Evolutionary conservation across 164 flowering plant genomes (phyloP), one percentile per base, ranked within the genome.

Genomic region (Brasenia schreberi): DNA sequence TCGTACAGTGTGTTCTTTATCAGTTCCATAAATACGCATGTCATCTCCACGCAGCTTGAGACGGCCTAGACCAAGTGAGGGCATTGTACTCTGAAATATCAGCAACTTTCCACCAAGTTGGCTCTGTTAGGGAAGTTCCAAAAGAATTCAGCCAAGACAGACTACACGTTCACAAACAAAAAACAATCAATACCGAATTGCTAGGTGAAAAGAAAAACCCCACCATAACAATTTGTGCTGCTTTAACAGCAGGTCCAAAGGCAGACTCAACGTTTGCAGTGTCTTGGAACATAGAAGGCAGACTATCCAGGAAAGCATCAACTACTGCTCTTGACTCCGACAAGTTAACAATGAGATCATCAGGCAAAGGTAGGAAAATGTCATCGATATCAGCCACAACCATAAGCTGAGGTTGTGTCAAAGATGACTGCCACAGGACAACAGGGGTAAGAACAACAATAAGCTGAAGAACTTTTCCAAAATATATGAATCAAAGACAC

Each of bases 321-420:
- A 95, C 96, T 63, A 95, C 96, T 65, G 64, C 77, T 81, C 88
- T 89, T 58, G 99, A 95, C 74, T 95, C 99, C 52, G 96, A 88
- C 76, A 95, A 80, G 78, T 95, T 95, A 66, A 92, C 99, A 66
- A 95, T 88, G 64, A 92, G 97, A 80, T 95, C 99, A 80, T 95
- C 97, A 66, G 96, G 97, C 81, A 92, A 78, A 16, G 99, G 99
- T 19, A 88, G 78, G 80, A 95, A 92, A 75, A 92, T 73, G 72
- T 95, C 99, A 72, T 95, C 97, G 67, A 95, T 77, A 81, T 95
- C 97, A 62, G 96, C 87, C 64, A 92, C 89, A 70, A 89, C 99
- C 97, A 95, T 84, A 96, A 95, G 92, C 71, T 91, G 97, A 71
- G 97, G 97, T 77, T 95, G 99, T 39, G 85, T 75, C 82, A 95